Base-by-base conservation (phyloP, 2,329 filamentous ascomycete genomes). In the Leptographium flavum region DNA sequence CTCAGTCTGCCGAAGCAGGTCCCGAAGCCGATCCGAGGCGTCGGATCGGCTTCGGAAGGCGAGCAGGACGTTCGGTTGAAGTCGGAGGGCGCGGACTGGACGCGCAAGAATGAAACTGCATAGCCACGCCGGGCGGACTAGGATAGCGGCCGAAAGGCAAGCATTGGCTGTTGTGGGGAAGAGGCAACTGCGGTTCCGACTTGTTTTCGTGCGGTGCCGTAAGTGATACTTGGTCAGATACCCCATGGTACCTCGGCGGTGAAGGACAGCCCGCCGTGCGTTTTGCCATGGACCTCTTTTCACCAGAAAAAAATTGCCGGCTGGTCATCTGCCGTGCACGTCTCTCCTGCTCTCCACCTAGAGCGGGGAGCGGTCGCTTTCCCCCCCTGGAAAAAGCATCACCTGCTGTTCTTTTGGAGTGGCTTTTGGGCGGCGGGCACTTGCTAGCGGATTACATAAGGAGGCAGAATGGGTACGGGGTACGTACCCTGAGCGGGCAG, bases 21-120 rank as follows among this genome's bases (percentile, higher is more conserved):
- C 22, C 45, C 42, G 41, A 37, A 30, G 38, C 45, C 41, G 45
- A 39, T 21, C 45, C 45, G 41, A 44, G 23, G 45, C 14, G 14
- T 38, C 38, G 42, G 42, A n/a, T n/a, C n/a, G n/a, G n/a, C n/a
- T n/a, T n/a, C n/a, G n/a, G n/a, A n/a, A n/a, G 6, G 14, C 28
- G 30, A 11, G 7, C 6, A 30, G 10, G n/a, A 10, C 11, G 14
- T 22, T 42, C 41, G 46, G 46, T 33, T 42, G 38, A 47, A 47
- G 42, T 47, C 42, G 46, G 44, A 33, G 31, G n/a, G 22, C 21
- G 19, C 39, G 39, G 39, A 21, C 21, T 19, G n/a, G n/a, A n/a
- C n/a, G n/a, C n/a, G n/a, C n/a, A 10, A 37, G 35, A 37, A 37
- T 37, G 35, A 22, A 37, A 37, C 35, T 23, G 19, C 35, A 37